Percentiles rank a stretch among this genome's conserved stretches.
phyloP scores from a whole-genome alignment of 1,284 basidiomycete genomes.

The Fomes fomentarius region DNA sequence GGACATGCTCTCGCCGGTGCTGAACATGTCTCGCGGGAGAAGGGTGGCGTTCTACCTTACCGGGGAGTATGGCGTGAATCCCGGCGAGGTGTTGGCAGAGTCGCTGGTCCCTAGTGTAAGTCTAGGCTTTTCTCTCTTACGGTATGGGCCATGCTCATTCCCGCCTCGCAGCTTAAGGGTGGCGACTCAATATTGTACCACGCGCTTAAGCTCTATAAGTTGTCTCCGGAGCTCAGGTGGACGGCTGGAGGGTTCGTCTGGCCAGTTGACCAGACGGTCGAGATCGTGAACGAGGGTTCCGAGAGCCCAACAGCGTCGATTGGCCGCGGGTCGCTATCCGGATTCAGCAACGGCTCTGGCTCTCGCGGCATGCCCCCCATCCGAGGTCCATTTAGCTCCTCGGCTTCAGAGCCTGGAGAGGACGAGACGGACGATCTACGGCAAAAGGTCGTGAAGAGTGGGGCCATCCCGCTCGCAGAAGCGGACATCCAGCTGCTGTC shows the following conservation, averaged over 20 bases:
- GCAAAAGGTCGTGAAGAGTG: slow-evolving; percentile 63
- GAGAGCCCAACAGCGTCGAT: slow-evolving; percentile 38
- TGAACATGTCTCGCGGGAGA: slow-evolving; percentile 70
- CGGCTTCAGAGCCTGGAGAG: slow-evolving; percentile 34
- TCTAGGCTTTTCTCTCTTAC: slow-evolving; percentile 21
- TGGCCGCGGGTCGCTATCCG: slow-evolving; percentile 34
- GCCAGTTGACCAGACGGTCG: slow-evolving; percentile 71
- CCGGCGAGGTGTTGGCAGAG: slow-evolving; percentile 69
- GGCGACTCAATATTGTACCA: slow-evolving; percentile 76
- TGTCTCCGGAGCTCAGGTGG: slow-evolving; percentile 75
- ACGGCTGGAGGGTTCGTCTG: slow-evolving; percentile 80
- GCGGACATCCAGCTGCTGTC: slow-evolving; percentile 65
- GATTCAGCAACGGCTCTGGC: slow-evolving; percentile 34
- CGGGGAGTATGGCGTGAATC: slow-evolving; percentile 74
- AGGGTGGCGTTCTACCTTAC: slow-evolving; percentile 73
- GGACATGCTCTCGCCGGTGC: slow-evolving; percentile 66
- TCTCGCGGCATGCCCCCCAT: slow-evolving; percentile 33
- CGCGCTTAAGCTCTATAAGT: slow-evolving; percentile 74
- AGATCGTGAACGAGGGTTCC: slow-evolving; percentile 54
- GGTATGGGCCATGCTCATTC: neutral
- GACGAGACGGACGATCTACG: slow-evolving; percentile 51
- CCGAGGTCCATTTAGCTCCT: slow-evolving; percentile 48
- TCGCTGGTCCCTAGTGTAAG: slow-evolving; percentile 69
- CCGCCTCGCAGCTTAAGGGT: slow-evolving; percentile 62
- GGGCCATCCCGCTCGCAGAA: slow-evolving; percentile 63